Percentiles rank a stretch among this genome's conserved stretches.
Conservation (phyloP, 2,329 filamentous ascomycete genomes). For the Aspergillus neotritici region DNA sequence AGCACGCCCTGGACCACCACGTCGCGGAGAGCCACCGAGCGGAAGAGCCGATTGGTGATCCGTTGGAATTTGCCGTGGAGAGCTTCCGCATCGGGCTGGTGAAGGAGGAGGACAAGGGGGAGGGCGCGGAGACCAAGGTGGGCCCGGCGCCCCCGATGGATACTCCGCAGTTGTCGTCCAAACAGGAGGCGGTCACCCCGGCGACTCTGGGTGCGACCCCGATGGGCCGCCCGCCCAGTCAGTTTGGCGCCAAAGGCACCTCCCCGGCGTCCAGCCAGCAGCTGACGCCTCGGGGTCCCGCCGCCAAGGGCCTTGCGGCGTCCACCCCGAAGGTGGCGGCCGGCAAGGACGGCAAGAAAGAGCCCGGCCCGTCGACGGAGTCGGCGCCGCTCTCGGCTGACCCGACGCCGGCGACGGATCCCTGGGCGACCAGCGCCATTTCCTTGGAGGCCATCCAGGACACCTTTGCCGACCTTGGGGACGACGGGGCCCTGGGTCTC, state of each 20-base stretch:
- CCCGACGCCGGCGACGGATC: slow-evolving; percentile 20
- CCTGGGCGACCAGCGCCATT: slow-evolving; percentile 35
- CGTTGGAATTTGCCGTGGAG: slow-evolving; percentile 52
- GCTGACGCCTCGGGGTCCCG: slow-evolving; percentile 26
- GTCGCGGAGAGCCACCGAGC: slow-evolving; percentile 49
- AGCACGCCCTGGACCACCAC: slow-evolving; percentile 52
- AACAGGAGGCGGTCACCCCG: slow-evolving; percentile 25
- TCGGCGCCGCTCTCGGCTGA: slow-evolving; percentile 11
- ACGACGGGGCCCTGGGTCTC: slow-evolving; percentile 26
- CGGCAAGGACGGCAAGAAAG: slow-evolving; percentile 25
- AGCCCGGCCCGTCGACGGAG: slow-evolving; percentile 18
- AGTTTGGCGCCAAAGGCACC: slow-evolving; percentile 27
- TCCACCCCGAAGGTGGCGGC: slow-evolving; percentile 19
- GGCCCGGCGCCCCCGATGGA: slow-evolving; percentile 6
- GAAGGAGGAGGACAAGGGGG: slow-evolving; percentile 37
- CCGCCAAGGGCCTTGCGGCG: slow-evolving; percentile 18
- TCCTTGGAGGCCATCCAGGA: slow-evolving; percentile 35
- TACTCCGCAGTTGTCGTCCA: slow-evolving; percentile 10
- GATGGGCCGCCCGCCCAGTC: slow-evolving; percentile 31
- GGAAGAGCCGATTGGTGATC: slow-evolving; percentile 47
- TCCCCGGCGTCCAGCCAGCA: slow-evolving; percentile 33
- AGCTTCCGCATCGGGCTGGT: slow-evolving; percentile 49
- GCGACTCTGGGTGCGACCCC: slow-evolving; percentile 24
- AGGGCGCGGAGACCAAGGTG: slow-evolving; percentile 17
- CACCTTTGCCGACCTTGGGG: slow-evolving; percentile 31